phyloP scores from a whole-genome alignment of 352 stramenopile genomes.

The Thraustotheca clavata region DNA sequence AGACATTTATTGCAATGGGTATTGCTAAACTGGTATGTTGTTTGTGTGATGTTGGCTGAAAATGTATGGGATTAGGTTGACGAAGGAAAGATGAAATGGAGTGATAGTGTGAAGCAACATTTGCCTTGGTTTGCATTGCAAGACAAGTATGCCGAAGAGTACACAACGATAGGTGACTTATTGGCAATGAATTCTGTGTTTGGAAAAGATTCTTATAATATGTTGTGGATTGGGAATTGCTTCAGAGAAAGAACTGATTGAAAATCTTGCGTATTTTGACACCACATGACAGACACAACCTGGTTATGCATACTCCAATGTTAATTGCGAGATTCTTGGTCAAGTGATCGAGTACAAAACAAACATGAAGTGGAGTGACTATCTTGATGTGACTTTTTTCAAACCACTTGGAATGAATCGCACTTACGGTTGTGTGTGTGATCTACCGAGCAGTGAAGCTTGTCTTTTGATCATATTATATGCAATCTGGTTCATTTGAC shows the following conservation, averaged over 20 bases:
- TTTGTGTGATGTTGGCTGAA: background rate
- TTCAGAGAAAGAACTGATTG: conserved; percentile 33
- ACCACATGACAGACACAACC: conserved; percentile 27
- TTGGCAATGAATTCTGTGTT: conserved; percentile 44
- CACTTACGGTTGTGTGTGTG: conserved; percentile 34
- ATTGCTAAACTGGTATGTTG: conserved; percentile 13
- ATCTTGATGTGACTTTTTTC: conserved; percentile 42
- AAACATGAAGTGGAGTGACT: conserved; percentile 39
- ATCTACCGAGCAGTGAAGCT: conserved; percentile 24
- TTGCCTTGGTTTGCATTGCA: conserved; percentile 38
- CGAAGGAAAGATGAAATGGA: conserved; percentile 41
- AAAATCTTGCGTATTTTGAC: conserved; percentile 31
- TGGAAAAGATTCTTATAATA: background rate
- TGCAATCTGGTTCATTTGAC: conserved; percentile 36
- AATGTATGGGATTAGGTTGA: conserved; percentile 29
- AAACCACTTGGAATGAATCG: conserved; percentile 48
- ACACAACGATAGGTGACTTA: conserved; percentile 45
- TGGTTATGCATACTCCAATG: conserved; percentile 47
- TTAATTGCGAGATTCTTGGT: conserved; percentile 49
- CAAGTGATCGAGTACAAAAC: conserved; percentile 44
- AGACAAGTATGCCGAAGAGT: conserved; percentile 48
- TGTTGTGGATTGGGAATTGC: conserved; percentile 28
- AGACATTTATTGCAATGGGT: conserved; percentile 43
- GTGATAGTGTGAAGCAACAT: conserved; percentile 46
- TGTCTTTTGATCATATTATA: conserved; percentile 36